Conservation (phyloP, 305 asterid species). For the Vinca major region DNA sequence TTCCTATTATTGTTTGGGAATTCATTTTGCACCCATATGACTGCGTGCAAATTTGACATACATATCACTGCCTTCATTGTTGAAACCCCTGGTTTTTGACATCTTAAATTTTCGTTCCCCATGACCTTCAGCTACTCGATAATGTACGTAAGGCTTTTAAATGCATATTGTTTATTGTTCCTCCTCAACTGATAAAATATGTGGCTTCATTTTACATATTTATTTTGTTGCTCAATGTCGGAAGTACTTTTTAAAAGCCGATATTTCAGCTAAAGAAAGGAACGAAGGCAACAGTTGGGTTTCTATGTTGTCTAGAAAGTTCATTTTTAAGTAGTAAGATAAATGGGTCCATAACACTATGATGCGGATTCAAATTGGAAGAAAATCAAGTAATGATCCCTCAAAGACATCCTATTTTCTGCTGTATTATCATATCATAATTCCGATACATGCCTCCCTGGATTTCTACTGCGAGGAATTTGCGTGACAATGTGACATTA, state of each 20-base stretch:
- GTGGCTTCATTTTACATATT: background rate
- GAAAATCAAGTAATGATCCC: background rate
- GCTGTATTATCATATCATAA: background rate
- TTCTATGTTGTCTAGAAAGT: background rate
- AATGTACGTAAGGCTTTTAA: background rate
- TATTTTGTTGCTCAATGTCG: background rate
- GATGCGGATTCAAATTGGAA: background rate
- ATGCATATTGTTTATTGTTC: background rate
- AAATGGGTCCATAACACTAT: background rate
- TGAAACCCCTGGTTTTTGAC: background rate
- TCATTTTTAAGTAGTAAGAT: conserved; percentile 4
- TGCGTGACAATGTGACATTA: background rate
- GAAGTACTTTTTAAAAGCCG: background rate
- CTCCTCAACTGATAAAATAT: background rate
- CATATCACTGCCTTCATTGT: background rate
- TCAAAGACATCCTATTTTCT: background rate
- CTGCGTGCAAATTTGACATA: background rate
- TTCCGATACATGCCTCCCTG: background rate
- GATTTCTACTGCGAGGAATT: background rate
- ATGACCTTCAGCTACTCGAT: background rate
- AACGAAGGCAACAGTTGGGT: background rate
- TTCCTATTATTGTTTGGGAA: background rate
- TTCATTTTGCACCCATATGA: background rate
- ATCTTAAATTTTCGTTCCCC: background rate
- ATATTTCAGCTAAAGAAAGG: background rate